phyloP scores from a whole-genome alignment of 148 eudicot species.

The Diospyros lotus region DNA sequence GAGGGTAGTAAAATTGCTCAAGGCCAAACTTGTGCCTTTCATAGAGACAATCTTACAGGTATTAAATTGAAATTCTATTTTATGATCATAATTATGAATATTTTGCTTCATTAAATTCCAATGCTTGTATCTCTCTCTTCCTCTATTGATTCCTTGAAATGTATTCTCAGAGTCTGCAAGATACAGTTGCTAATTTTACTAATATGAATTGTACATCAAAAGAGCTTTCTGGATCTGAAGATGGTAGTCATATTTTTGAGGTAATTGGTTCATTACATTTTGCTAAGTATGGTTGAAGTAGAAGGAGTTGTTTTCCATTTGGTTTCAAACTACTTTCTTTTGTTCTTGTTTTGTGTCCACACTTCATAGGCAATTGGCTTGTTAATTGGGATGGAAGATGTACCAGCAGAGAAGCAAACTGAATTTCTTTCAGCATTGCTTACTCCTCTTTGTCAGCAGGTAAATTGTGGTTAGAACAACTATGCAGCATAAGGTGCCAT shows the following conservation, averaged over 20 bases:
- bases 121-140: neutral
- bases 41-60: conserved; percentile 96
- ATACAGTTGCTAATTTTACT: conserved; percentile 72
- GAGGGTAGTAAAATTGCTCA: conserved; percentile 85
- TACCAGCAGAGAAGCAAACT: conserved; percentile 73
- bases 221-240: conserved; percentile 64
- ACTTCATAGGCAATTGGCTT: conserved; percentile 81
- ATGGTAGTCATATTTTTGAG: conserved; percentile 97
- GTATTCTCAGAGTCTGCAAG: conserved; percentile 75
- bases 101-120: neutral
- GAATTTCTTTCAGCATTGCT: conserved; percentile 79
- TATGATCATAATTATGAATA: conserved; percentile 4
- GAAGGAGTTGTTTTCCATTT: neutral
- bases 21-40: conserved; percentile 79
- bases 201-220: conserved; percentile 50
- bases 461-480: conserved; percentile 11
- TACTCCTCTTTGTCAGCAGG: conserved; percentile 96
- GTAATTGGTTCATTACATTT: conserved; percentile 27
- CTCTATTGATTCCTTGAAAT: conserved; percentile 4
- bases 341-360: conserved; percentile 9
- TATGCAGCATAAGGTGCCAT: neutral
- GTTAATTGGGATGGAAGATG: conserved; percentile 94
- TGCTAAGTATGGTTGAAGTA: neutral
- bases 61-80: conserved; percentile 4
- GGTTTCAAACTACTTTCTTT: conserved; percentile 1